Evolutionary conservation across 1,284 basidiomycete species (phyloP).

Genomic region (Caloboletus inedulis): DNA sequence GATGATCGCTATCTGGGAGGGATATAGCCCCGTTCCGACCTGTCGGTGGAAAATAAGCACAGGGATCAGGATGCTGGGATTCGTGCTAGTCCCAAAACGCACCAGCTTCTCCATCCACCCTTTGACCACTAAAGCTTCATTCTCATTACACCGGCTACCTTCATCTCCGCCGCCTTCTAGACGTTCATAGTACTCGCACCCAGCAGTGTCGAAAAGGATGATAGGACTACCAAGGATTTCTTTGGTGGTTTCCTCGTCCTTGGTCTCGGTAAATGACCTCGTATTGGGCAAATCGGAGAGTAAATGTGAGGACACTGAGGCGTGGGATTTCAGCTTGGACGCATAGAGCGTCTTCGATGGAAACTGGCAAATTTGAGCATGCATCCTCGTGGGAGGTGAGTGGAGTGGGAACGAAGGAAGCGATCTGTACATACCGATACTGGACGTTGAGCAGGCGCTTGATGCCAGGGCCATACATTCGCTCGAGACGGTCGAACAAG

Average conservation of each 20-base stretch:
- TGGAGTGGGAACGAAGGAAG: background rate
- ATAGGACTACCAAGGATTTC: conserved; percentile 76
- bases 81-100: conserved; percentile 26
- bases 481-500: conserved; percentile 87
- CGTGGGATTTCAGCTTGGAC: conserved; percentile 67
- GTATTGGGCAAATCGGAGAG: conserved; percentile 67
- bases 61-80: background rate
- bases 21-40: conserved; percentile 67
- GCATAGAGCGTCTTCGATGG: conserved; percentile 84
- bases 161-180: conserved; percentile 67
- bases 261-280: conserved; percentile 39
- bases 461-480: conserved; percentile 79
- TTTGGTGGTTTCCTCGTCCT: conserved; percentile 56
- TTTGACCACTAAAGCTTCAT: conserved; percentile 84
- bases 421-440: conserved; percentile 61
- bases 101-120: conserved; percentile 81
- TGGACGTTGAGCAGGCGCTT: conserved; percentile 87
- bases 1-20: conserved; percentile 84
- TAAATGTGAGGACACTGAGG: conserved; percentile 68
- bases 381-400: conserved; percentile 62
- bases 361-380: conserved; percentile 80
- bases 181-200: conserved; percentile 88
- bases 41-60: conserved; percentile 30
- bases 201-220: conserved; percentile 92
- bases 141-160: conserved; percentile 89